Conservation (phyloP, 2,329 filamentous ascomycete genomes). For the Aureobasidium lini region DNA sequence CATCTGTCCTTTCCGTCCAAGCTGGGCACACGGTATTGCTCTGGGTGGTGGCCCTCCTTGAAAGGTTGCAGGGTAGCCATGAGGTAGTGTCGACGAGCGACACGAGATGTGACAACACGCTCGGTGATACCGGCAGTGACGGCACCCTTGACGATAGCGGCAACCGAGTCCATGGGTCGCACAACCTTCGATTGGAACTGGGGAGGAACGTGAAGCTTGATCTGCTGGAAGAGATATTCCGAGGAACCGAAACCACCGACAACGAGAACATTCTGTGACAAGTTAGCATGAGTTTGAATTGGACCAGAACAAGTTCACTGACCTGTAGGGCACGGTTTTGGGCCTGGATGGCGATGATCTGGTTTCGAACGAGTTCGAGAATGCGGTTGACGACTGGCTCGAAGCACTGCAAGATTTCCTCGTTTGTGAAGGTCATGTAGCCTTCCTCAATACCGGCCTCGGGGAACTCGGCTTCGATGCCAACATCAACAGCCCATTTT, state of each 20-base stretch:
- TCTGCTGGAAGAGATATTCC: conserved; percentile 98
- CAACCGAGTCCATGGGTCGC: conserved; percentile 96
- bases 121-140: conserved; percentile 98
- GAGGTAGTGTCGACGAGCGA: conserved; percentile 94
- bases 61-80: conserved; percentile 99
- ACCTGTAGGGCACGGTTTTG: conserved; percentile 86
- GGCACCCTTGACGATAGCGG: conserved; percentile 95
- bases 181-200: conserved; percentile 99
- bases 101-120: conserved; percentile 90
- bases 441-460: conserved; percentile 97
- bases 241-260: conserved; percentile 98
- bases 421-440: conserved; percentile 99
- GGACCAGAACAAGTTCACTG: conserved; percentile 21
- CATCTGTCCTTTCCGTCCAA: conserved; percentile 95
- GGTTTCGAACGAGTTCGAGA: conserved; percentile 89
- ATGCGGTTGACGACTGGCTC: conserved; percentile 97
- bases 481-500: conserved; percentile 98
- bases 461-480: conserved; percentile 95
- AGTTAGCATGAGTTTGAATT: conserved; percentile 21
- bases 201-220: conserved; percentile 94
- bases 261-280: conserved; percentile 71
- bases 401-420: conserved; percentile 98
- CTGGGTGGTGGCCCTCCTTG: conserved; percentile 96
- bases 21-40: conserved; percentile 94
- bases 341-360: conserved; percentile 97